phyloP scores from a whole-genome alignment of 1,139 yeast genomes.

The Eremothecium gossypii region DNA sequence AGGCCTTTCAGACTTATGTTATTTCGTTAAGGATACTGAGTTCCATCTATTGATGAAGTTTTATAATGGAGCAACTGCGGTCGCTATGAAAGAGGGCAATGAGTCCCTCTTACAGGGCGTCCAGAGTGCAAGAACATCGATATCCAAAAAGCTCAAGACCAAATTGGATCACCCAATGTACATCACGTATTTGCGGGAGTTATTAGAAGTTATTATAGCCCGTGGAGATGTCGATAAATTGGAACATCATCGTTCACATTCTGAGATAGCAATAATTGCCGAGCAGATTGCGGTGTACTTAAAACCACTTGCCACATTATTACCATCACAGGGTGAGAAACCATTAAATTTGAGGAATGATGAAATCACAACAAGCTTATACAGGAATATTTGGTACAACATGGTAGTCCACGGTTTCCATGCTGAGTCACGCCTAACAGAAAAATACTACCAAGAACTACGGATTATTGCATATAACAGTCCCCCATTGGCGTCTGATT shows the following conservation, averaged over 20 bases:
- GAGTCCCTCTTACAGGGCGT: constrained; percentile 32
- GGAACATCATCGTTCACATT: constrained; percentile 76
- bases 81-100: constrained; percentile 33
- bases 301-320: constrained; percentile 63
- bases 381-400: constrained; percentile 91
- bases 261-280: constrained; percentile 70
- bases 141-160: constrained; percentile 41
- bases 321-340: constrained; percentile 48
- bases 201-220: constrained; percentile 57
- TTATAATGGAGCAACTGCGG: constrained; percentile 33
- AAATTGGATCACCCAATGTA: constrained; percentile 40
- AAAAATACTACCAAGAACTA: constrained; percentile 40
- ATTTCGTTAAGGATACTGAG: constrained; percentile 43
- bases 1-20: constrained; percentile 47
- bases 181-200: constrained; percentile 51
- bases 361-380: constrained; percentile 34
- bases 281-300: constrained; percentile 60
- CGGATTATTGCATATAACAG: constrained; percentile 74
- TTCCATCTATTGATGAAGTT: constrained; percentile 42
- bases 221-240: constrained; percentile 76
- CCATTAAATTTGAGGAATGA: constrained; percentile 33
- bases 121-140: constrained; percentile 40
- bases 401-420: constrained; percentile 87
- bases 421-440: constrained; percentile 47
- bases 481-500: constrained; percentile 88